A percentile compares a stretch with the other conserved stretches of the same genome.
Conservation (phyloP, 164 flowering plant genomes). For the Chimonanthus salicifolius region DNA sequence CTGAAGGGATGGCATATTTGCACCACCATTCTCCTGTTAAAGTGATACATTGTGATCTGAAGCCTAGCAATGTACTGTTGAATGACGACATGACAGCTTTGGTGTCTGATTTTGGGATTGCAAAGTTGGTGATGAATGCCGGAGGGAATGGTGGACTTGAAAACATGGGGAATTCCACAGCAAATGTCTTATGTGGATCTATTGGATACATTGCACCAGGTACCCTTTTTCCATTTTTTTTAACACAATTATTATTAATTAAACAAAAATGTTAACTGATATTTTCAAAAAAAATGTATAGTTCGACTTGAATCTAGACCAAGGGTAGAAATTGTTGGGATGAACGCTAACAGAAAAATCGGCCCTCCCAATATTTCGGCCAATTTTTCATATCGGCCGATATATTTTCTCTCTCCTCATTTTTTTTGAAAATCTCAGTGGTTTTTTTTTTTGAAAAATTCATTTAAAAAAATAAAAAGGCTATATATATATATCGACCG, state of each 20-base stretch:
- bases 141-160: conserved; percentile 8
- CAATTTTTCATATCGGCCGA: too few relatives aligned
- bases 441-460: too few relatives aligned
- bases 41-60: conserved; percentile 33
- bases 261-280: too few relatives aligned
- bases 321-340: too few relatives aligned
- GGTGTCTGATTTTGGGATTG: conserved; percentile 33
- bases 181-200: conserved; percentile 20
- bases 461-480: too few relatives aligned
- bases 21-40: conserved; percentile 33
- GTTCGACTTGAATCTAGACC: too few relatives aligned
- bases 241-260: conserved; percentile 3
- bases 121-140: conserved; percentile 24
- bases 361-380: too few relatives aligned
- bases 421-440: too few relatives aligned
- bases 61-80: conserved; percentile 31
- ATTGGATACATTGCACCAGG: conserved; percentile 34
- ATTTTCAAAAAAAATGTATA: too few relatives aligned
- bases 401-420: too few relatives aligned
- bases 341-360: too few relatives aligned
- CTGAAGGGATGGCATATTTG: conserved; percentile 33
- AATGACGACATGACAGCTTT: conserved; percentile 27
- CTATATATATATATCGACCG: too few relatives aligned
- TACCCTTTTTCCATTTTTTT: conserved; percentile 31
- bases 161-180: conserved; percentile 21